Evolutionary conservation across 495 filamentous ascomycete genomes (phyloP).

Genomic region (Staphylotrichum tortipilum): DNA sequence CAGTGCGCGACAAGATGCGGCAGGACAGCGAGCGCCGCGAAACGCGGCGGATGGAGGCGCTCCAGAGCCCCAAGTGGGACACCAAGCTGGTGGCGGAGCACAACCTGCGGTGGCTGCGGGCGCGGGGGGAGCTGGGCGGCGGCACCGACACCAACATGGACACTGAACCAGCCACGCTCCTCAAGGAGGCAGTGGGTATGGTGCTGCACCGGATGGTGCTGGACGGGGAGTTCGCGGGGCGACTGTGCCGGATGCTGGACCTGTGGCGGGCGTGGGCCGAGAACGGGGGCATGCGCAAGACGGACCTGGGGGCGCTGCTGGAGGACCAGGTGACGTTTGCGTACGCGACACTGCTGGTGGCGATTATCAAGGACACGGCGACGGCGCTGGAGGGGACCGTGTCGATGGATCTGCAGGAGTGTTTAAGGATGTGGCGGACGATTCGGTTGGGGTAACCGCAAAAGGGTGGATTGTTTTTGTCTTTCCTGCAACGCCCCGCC

Average conservation of each 20-base stretch:
- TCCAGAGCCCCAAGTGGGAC: constrained; percentile 49
- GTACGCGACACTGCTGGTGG: constrained; percentile 44
- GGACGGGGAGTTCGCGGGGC: constrained; percentile 36
- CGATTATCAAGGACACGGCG: constrained; percentile 41
- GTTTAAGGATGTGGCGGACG: constrained; percentile 49
- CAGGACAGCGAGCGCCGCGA: constrained; percentile 35
- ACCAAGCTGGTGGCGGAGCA: constrained; percentile 43
- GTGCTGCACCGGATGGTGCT: constrained; percentile 48
- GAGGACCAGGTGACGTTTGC: constrained; percentile 41
- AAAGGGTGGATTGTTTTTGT: not conserved
- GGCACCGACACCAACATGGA: too few species aligned
- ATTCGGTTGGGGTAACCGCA: constrained; percentile 43
- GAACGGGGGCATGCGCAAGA: constrained; percentile 48
- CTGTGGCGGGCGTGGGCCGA: constrained; percentile 51
- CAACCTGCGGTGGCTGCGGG: constrained; percentile 38
- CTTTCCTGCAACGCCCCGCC: too few species aligned
- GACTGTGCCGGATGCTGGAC: constrained; percentile 44
- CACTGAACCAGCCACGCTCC: too few species aligned
- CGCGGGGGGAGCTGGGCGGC: constrained; percentile 16
- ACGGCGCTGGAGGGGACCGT: constrained; percentile 42
- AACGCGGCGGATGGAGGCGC: constrained; percentile 41
- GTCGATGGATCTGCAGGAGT: constrained; percentile 54
- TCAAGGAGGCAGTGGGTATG: constrained; percentile 40
- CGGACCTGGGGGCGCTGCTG: constrained; percentile 39
- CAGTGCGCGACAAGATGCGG: constrained; percentile 31